Conservation (phyloP, 2,329 filamentous ascomycete species). For the Neofusicoccum sp. region DNA sequence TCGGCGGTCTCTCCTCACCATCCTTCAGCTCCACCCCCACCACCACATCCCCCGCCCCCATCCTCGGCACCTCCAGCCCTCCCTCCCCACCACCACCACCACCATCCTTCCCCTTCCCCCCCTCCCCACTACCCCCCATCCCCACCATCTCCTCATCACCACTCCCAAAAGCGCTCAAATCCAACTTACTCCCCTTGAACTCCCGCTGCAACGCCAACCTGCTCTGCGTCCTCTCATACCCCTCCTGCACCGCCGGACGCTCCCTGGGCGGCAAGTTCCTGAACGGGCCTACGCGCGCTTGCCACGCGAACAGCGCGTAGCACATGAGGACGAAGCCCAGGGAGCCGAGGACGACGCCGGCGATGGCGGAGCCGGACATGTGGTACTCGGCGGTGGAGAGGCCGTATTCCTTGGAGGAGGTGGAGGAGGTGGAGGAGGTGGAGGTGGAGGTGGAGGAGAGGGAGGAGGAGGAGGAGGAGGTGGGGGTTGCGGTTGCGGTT, state of each 20-base stretch:
- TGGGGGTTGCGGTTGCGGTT: not conserved
- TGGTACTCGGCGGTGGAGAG: not conserved
- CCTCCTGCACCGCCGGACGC: not conserved
- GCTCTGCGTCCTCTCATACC: not conserved
- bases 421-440: slow-evolving; percentile 16
- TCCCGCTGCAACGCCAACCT: not conserved
- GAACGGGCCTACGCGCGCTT: not conserved
- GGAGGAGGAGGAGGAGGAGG: slow-evolving; percentile 15
- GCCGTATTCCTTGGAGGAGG: not conserved
- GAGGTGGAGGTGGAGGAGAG: not conserved
- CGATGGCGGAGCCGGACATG: not conserved
- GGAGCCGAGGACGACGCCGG: not conserved
- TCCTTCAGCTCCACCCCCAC: not conserved
- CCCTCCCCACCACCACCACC: not conserved
- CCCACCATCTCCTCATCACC: not conserved
- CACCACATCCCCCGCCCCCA: not conserved
- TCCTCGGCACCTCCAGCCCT: not conserved
- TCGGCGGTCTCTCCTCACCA: not conserved
- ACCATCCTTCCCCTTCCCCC: not conserved
- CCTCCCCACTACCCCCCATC: not conserved
- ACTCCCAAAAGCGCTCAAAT: not conserved
- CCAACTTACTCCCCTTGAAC: slow-evolving; percentile 8
- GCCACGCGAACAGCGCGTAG: not conserved
- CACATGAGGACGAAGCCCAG: slow-evolving; percentile 10
- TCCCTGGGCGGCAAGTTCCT: not conserved